Evolutionary conservation across 2,329 filamentous ascomycete genomes (phyloP).

Genomic region (Lecanicillium sp.): DNA sequence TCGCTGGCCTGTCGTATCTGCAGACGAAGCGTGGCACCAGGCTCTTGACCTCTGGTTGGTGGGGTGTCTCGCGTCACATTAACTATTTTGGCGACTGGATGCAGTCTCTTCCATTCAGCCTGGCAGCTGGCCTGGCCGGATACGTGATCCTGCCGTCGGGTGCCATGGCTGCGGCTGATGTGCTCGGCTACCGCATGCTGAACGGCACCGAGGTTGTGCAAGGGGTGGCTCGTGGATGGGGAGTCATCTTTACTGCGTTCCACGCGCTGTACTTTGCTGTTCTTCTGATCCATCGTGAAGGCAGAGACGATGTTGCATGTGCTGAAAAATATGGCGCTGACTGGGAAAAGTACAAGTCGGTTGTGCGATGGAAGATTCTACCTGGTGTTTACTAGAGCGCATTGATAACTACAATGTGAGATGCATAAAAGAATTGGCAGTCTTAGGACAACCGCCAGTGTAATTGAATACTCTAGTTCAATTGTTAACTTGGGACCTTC

Average conservation of each 20-base stretch:
- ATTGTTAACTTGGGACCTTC: too few relatives aligned
- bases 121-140: conserved; percentile 77
- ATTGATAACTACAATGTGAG: conserved; percentile 9
- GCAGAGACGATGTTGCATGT: conserved; percentile 82
- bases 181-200: conserved; percentile 46
- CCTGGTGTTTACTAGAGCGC: conserved; percentile 65
- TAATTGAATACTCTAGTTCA: too few relatives aligned
- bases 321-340: conserved; percentile 79
- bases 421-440: too few relatives aligned
- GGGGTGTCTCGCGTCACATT: conserved; percentile 83
- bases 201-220: conserved; percentile 59
- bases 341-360: conserved; percentile 77
- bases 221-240: conserved; percentile 70
- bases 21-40: conserved; percentile 74
- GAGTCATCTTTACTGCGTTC: conserved; percentile 83
- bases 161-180: conserved; percentile 26
- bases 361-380: conserved; percentile 71
- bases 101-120: conserved; percentile 77
- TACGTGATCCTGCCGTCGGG: conserved; percentile 60
- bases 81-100: conserved; percentile 94
- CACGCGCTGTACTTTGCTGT: conserved; percentile 85
- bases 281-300: conserved; percentile 74
- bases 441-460: too few relatives aligned
- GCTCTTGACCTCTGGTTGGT: conserved; percentile 80
- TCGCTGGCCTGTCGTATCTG: conserved; percentile 74